Base-by-base conservation (phyloP, 768 basidiomycete genomes). In the Amanita jacksonii region DNA sequence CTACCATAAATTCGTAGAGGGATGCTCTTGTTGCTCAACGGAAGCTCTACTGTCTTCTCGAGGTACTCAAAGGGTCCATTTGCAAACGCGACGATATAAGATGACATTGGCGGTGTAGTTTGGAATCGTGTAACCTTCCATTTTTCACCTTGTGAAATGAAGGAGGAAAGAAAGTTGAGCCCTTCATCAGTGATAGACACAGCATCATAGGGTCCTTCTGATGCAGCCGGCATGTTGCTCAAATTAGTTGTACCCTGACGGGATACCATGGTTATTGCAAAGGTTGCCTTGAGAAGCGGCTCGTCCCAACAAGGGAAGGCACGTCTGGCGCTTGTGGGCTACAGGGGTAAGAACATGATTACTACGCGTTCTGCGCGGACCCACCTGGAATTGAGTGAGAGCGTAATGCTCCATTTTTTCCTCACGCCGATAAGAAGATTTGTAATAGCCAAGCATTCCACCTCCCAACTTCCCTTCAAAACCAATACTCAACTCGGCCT, bases 271-370 rank as follows among this genome's bases (percentile, higher is more conserved):
- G 81, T 82, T 47, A 91, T 66, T 0, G 73, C 55, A 57, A 83
- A 87, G 2, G 82, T 90, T 0, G 91, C 84, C 61, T 97, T 97
- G 52, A 93, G 69, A 28, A 77, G 70, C 12, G 93, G 94, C 57
- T 96, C 92, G 57, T 96, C 93, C 87, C 88, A 94, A 66, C 83
- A 88, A 20, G 87, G 87, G 60, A 89, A 86, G 5, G 83, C 77
- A 32, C 77, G 73, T 39, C 92, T 70, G 7, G 93, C 92, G 47
- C 81, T 81, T 31, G 87, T 94, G 30, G 92, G 81, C 82, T 94
- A 51, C 27, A 28, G 12, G 25, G 35, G 35, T 24, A 33, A 32
- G 41, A 22, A 35, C 35, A 37, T 13, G 16, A 15, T 41, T 15
- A n/a, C 10, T 27, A 8, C 19, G 28, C 12, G 15, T 23, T 23